Percentiles rank a stretch among this genome's conserved stretches.
These are phyloP conservation scores for Ceriops tagal DNA, from an alignment of 345 rosid species.

Conservation along the genomic window DNA sequence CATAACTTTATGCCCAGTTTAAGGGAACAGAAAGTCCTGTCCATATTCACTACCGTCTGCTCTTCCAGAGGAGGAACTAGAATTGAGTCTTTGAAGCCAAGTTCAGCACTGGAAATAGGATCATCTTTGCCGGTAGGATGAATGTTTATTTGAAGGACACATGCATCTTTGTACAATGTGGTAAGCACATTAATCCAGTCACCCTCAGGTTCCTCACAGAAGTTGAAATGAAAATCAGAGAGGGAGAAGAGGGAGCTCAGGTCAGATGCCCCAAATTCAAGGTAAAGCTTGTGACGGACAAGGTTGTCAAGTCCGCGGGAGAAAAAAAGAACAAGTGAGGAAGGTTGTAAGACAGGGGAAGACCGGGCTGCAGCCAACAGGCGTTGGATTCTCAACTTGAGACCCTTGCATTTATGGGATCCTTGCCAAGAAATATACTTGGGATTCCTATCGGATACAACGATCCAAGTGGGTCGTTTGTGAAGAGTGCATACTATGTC, in stretches of 20 bases:
- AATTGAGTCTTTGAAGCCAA: slow-evolving; percentile 15
- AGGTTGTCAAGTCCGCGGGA: slow-evolving; percentile 46
- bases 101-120: slow-evolving; percentile 15
- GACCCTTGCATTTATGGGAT: slow-evolving; percentile 38
- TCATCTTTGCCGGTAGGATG: slow-evolving; percentile 5
- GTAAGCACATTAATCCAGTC: slow-evolving; percentile 65
- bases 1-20: slow-evolving; percentile 39
- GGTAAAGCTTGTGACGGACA: slow-evolving; percentile 30
- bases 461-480: slow-evolving; percentile 67
- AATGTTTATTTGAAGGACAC: slow-evolving; percentile 56
- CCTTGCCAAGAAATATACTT: slow-evolving; percentile 54
- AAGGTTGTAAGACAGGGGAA: slow-evolving; percentile 44
- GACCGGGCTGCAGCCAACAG: slow-evolving; percentile 51
- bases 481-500: slow-evolving; percentile 66
- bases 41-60: slow-evolving; percentile 14
- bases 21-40: slow-evolving; percentile 36
- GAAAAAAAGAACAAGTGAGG: slow-evolving; percentile 62
- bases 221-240: slow-evolving; percentile 26
- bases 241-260: slow-evolving; percentile 1
- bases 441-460: slow-evolving; percentile 86
- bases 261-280: slow-evolving; percentile 53
- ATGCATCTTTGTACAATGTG: slow-evolving; percentile 41
- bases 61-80: slow-evolving; percentile 22
- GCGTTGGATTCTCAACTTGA: slow-evolving; percentile 46
- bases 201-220: slow-evolving; percentile 45